phyloP scores from a whole-genome alignment of 2,329 filamentous ascomycete genomes.

The Exophiala spinifera region DNA sequence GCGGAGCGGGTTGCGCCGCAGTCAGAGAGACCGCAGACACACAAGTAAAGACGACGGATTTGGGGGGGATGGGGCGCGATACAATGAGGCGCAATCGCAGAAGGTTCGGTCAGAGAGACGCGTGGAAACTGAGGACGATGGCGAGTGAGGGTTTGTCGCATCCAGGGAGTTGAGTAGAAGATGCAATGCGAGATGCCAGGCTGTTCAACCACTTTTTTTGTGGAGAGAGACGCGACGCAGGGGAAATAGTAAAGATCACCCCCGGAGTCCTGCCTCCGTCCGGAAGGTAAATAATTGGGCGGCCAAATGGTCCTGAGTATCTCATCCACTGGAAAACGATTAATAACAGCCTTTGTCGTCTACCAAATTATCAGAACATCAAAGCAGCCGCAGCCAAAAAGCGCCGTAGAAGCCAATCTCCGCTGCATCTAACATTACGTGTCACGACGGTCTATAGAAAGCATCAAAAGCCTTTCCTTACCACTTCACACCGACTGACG shows the following conservation, averaged over 20 bases:
- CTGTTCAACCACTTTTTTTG: conserved; percentile 26
- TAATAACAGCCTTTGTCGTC: too few species aligned
- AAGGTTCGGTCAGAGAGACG: neutral
- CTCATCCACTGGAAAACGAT: too few species aligned
- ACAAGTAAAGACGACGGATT: neutral
- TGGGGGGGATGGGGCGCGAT: neutral
- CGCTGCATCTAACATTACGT: too few species aligned
- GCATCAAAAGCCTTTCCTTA: too few species aligned
- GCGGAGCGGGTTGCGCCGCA: conserved; percentile 24
- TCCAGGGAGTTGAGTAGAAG: neutral
- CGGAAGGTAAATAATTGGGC: neutral
- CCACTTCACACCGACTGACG: neutral
- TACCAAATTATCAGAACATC: too few species aligned
- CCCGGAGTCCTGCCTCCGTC: too few species aligned
- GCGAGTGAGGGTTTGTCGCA: neutral
- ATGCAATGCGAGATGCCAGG: conserved; percentile 12
- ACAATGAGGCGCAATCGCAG: neutral
- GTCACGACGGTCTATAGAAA: too few species aligned
- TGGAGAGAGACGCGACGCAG: neutral
- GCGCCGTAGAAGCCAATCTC: too few species aligned
- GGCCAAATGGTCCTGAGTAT: too few species aligned
- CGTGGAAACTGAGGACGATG: neutral
- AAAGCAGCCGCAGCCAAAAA: too few species aligned
- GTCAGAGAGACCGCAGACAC: conserved; percentile 13
- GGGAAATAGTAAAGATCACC: too few species aligned